Base-by-base conservation (phyloP, 805 yeast genomes). In the Candida maesae region DNA sequence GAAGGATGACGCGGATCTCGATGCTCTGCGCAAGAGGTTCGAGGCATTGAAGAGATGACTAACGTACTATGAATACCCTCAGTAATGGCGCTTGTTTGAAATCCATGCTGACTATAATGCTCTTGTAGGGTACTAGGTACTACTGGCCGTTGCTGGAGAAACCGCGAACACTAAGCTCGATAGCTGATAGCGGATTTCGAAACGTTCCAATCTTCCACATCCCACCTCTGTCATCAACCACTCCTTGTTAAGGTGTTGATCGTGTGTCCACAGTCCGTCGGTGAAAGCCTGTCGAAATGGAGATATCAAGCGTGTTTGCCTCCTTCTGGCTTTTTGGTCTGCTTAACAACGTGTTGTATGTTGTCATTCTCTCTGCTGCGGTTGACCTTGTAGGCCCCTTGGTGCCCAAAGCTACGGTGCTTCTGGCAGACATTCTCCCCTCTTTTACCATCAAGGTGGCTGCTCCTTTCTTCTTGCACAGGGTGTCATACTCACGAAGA, bases 341-440 rank as follows among this genome's bases (percentile, higher is more conserved):
- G 10, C 67, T 89, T 27, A 91, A 91, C 63, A 91, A 91, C 59
- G 82, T 91, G 10, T 74, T 91, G 1, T 91, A 90, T 64, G 97
- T 91, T 24, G 91, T 91, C 13, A 90, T 91, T 29, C 67, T 91
- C 12, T 80, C 95, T 0, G 95, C 97, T 0, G 98, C 98, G 2
- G 77, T 87, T 24, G 99, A 91, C 58, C 67, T 91, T 12, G 96
- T 90, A 1, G 96, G 96, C 1, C 76, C 87, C 1, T 52, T 69
- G 6, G 74, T 84, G 0, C 97, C 99, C 9, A 91, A 91, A 61
- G 90, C 95, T 1, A 64, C 81, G 2, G 95, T 91, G 5, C 66
- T 91, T 6, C 64, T 91, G 44, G 91, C 95, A 0, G 96, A 91
- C 59, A 87, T 91, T 23, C 50, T 86, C 14, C 98, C 99, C 0